Evolutionary conservation across 202 grass and related monocot genomes (phyloP).

Genomic region (Panicum hallii): DNA sequence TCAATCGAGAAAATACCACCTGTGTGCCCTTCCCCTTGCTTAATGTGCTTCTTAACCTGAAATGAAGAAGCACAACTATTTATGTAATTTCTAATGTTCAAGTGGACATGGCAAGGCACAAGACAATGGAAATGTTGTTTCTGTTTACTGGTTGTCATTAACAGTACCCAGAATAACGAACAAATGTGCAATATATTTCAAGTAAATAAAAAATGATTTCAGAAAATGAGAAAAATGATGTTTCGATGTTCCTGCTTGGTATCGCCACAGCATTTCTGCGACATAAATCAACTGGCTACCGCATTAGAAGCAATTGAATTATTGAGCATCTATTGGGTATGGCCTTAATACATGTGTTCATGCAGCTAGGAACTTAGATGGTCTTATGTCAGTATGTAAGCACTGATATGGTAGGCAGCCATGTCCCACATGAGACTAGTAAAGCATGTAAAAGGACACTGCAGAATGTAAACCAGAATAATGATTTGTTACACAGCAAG

Average conservation of each 20-base stretch:
- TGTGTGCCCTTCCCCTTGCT: constrained; percentile 84
- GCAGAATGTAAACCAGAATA: not conserved
- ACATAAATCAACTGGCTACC: not conserved
- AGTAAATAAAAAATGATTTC: not conserved
- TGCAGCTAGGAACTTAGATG: too few relatives aligned
- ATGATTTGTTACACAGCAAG: not conserved
- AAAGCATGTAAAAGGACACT: not conserved
- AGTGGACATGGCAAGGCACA: not conserved
- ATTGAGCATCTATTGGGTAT: not conserved
- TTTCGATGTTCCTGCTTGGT: not conserved
- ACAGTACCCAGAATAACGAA: not conserved
- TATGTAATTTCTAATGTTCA: constrained; percentile 3
- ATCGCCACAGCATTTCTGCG: not conserved
- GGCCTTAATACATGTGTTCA: not conserved
- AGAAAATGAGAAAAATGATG: not conserved
- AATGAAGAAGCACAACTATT: constrained; percentile 35
- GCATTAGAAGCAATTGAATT: not conserved
- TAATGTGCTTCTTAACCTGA: constrained; percentile 98
- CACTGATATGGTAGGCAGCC: not conserved
- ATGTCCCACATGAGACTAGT: not conserved
- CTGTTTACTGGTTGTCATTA: not conserved
- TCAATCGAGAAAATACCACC: constrained; percentile 94
- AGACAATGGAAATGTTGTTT: not conserved
- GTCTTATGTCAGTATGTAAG: not conserved
- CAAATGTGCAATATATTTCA: not conserved